These are phyloP conservation scores for Fallopia convolvulus DNA, from an alignment of 148 eudicot genomes.

Conservation along the genomic window DNA sequence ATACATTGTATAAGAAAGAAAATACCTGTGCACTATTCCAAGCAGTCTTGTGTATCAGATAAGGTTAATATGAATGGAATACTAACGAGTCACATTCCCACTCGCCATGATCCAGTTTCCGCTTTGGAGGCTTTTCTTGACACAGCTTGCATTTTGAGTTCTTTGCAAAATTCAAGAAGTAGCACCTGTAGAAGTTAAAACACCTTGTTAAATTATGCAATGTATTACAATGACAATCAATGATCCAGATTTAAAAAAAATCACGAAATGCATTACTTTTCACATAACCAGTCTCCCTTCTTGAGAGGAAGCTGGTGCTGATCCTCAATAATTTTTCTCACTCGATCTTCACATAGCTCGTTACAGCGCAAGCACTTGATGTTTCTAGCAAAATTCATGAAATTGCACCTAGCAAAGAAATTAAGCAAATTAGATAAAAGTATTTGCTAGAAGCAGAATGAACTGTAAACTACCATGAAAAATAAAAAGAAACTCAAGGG, in stretches of 20 bases:
- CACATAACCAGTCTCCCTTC: conserved; percentile 63
- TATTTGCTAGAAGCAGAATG: not conserved
- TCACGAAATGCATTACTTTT: conserved; percentile 25
- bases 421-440: not conserved
- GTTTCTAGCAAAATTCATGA: conserved; percentile 40
- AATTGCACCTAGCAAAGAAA: conserved; percentile 36
- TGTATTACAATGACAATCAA: not conserved
- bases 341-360: conserved; percentile 23
- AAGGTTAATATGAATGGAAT: not conserved
- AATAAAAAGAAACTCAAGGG: not conserved
- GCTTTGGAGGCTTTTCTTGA: conserved; percentile 48
- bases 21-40: not conserved
- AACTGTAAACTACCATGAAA: not conserved
- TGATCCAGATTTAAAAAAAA: not conserved
- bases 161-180: conserved; percentile 47
- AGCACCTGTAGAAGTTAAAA: conserved; percentile 33
- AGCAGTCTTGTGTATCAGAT: not conserved
- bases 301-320: conserved; percentile 35
- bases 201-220: not conserved
- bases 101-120: conserved; percentile 51
- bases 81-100: conserved; percentile 77
- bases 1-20: not conserved
- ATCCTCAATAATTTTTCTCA: conserved; percentile 24
- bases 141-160: conserved; percentile 45
- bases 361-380: conserved; percentile 42